Conservation (phyloP, 768 basidiomycete species). For the Mycena crocata region DNA sequence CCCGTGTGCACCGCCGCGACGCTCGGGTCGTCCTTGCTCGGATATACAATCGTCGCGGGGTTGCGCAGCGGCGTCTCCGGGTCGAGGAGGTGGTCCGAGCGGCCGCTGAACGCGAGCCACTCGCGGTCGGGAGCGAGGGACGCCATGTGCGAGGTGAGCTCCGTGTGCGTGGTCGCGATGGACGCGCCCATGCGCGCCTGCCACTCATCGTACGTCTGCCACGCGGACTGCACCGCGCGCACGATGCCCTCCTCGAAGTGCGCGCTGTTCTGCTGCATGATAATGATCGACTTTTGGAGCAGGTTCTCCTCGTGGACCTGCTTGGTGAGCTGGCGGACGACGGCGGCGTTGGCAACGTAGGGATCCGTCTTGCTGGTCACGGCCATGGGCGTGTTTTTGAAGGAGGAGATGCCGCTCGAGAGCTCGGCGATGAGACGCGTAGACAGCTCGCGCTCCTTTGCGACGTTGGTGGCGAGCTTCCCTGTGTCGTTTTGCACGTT, state of each 20-base stretch:
- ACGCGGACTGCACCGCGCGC: slow-evolving; percentile 93
- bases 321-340: slow-evolving; percentile 84
- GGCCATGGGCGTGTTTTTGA: slow-evolving; percentile 94
- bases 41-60: slow-evolving; percentile 82
- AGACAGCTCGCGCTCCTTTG: slow-evolving; percentile 92
- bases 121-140: slow-evolving; percentile 88
- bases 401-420: slow-evolving; percentile 85
- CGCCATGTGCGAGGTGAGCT: slow-evolving; percentile 79
- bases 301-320: slow-evolving; percentile 98
- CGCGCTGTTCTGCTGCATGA: slow-evolving; percentile 97
- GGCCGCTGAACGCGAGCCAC: slow-evolving; percentile 95
- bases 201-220: slow-evolving; percentile 98
- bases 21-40: slow-evolving; percentile 89
- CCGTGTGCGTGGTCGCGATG: slow-evolving; percentile 80
- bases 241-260: slow-evolving; percentile 98
- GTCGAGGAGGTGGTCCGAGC: slow-evolving; percentile 94
- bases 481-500: slow-evolving; percentile 95
- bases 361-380: slow-evolving; percentile 87
- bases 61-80: slow-evolving; percentile 95
- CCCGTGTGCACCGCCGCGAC: slow-evolving; percentile 91
- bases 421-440: slow-evolving; percentile 89
- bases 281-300: slow-evolving; percentile 96
- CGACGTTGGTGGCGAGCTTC: slow-evolving; percentile 89
- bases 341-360: slow-evolving; percentile 77
- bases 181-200: slow-evolving; percentile 80